Evolutionary conservation across 257 asterid genomes (phyloP), one percentile per base, ranked within the genome.

Genomic region (Euphrasia confusa): DNA sequence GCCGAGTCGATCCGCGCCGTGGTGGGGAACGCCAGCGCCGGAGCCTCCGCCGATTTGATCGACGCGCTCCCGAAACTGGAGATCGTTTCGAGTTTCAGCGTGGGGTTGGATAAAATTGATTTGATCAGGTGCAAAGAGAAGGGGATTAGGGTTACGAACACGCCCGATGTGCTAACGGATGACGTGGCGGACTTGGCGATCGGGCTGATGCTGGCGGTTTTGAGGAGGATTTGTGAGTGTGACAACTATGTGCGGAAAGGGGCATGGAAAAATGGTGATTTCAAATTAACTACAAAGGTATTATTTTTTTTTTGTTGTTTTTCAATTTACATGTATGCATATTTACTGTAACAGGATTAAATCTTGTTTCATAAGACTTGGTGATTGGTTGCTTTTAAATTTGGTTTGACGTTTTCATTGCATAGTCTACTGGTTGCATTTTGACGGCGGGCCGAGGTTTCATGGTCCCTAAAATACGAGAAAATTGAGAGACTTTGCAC

Each of bases 181-280:
- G 99, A 92, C 67, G 94, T 86, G 65, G 99, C 97, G 33, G 97
- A 92, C 67, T n/a, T 89, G 64, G 96, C 97, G 8, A 77, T 89
- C 11, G 96, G 85, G 35, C 60, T 92, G 82, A 82, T 80, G 75
- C 64, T 92, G 73, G 83, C 94, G 18, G 86, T 78, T 28, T 30
- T 87, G 58, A 71, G 97, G 82, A 81, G 81, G 68, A 68, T 92
- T 55, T 83, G 84, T 27, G 88, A 47, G 50, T 80, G 91, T 24
- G 91, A 92, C 72, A 77, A 75, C 26, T 82, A 64, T 66, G 92
- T 89, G 70, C 83, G 95, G 73, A 72, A 69, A 1, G 94, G 96
- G 35, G 54, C 56, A 39, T 92, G 99, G 97, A 80, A 67, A 68
- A 9, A 10, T 27, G 82, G 88, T 7, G 86, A 80, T 70, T 84